Evolutionary conservation across 192 early-diverging fungal genomes (phyloP).

Genomic region (Umbelopsis sp.): DNA sequence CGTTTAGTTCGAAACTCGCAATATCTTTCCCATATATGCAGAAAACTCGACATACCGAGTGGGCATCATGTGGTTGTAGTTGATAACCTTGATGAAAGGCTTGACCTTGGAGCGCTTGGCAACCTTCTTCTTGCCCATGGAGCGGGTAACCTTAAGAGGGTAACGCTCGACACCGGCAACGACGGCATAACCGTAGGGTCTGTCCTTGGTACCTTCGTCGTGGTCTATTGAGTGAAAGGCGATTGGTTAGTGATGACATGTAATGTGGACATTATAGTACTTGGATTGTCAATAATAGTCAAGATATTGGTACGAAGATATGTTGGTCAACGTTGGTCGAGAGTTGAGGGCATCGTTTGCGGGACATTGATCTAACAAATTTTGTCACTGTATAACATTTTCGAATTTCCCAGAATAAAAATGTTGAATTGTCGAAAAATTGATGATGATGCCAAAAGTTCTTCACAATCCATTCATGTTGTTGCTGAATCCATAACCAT

Average conservation of each 20-base stretch:
- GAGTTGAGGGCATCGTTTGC: too few relatives aligned
- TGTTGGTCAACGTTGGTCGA: background rate
- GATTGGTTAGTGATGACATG: background rate
- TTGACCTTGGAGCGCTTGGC: conserved; percentile 97
- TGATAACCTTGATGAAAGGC: conserved; percentile 98
- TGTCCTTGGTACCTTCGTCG: conserved; percentile 97
- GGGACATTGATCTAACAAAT: too few relatives aligned
- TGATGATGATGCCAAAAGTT: background rate
- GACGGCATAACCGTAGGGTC: conserved; percentile 96
- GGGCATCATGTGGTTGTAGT: conserved; percentile 99
- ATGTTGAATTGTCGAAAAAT: background rate
- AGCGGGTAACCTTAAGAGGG: conserved; percentile 96
- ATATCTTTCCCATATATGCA: background rate
- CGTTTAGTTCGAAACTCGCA: background rate
- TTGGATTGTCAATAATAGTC: background rate
- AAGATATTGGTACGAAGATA: background rate
- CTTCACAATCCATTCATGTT: background rate
- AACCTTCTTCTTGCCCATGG: conserved; percentile 94
- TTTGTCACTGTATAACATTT: too few relatives aligned
- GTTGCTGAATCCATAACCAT: background rate
- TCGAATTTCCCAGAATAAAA: too few relatives aligned
- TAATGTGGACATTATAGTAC: too few relatives aligned
- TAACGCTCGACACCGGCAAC: conserved; percentile 97
- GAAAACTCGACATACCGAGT: conserved; percentile 71
- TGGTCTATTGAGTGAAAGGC: conserved; percentile 49